Evolutionary conservation across 805 yeast genomes (phyloP).

Genomic region (Pichia eremophila): DNA sequence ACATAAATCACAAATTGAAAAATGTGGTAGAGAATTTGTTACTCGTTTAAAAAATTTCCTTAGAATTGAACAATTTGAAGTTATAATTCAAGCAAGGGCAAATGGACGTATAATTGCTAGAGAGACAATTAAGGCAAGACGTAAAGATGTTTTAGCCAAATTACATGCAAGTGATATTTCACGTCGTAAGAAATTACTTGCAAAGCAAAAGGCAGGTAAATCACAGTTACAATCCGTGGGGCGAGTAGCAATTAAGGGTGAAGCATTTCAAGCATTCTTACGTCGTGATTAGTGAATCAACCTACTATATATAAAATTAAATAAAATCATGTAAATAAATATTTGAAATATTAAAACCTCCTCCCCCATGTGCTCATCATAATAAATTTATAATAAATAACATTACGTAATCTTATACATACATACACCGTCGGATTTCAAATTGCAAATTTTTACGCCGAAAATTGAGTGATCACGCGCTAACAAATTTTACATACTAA

Average conservation of each 20-base stretch:
- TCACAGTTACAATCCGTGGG: constrained; percentile 75
- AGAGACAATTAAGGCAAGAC: constrained; percentile 85
- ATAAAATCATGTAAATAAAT: too few relatives aligned
- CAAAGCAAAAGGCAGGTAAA: constrained; percentile 90
- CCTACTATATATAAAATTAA: too few relatives aligned
- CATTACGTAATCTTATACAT: too few relatives aligned
- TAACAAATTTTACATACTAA: too few relatives aligned
- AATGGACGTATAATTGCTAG: constrained; percentile 75
- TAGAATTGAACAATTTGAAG: constrained; percentile 80
- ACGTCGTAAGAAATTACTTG: constrained; percentile 78
- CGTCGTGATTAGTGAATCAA: constrained; percentile 23
- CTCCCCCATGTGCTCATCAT: too few relatives aligned
- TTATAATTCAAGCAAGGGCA: constrained; percentile 83
- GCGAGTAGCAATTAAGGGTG: constrained; percentile 65
- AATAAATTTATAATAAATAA: too few relatives aligned
- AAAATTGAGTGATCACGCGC: too few relatives aligned
- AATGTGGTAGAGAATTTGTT: constrained; percentile 75
- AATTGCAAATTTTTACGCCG: too few relatives aligned
- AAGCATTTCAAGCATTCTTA: constrained; percentile 83
- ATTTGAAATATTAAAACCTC: too few relatives aligned
- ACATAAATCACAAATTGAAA: constrained; percentile 70
- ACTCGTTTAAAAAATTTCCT: constrained; percentile 70
- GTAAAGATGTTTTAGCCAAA: constrained; percentile 91
- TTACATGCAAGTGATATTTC: constrained; percentile 91
- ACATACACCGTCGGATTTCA: too few relatives aligned